Conservation (phyloP, 108 stramenopile genomes). For the Stephanodiscus minutulus region DNA sequence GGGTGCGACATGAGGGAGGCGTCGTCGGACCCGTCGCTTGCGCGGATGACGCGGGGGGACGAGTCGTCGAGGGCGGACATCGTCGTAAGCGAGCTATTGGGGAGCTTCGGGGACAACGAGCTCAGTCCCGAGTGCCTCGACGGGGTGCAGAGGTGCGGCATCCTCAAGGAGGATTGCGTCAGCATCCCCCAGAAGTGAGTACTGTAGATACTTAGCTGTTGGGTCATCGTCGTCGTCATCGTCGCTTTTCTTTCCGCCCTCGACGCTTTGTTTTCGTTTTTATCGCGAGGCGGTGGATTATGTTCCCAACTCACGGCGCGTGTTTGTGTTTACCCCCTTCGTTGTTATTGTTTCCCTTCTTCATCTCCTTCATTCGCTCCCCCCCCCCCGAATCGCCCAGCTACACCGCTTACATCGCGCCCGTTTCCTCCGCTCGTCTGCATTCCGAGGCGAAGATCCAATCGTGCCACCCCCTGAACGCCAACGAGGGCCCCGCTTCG, state of each 20-base stretch:
- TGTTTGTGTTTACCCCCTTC: not conserved
- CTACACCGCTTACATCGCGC: slow-evolving; percentile 92
- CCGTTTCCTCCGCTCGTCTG: slow-evolving; percentile 88
- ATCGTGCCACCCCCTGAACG: slow-evolving; percentile 45
- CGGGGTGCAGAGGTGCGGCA: slow-evolving; percentile 76
- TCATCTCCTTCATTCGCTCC: not conserved
- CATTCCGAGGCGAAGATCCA: slow-evolving; percentile 83
- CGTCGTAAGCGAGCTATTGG: slow-evolving; percentile 95
- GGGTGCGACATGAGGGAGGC: slow-evolving; percentile 91
- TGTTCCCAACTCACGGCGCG: slow-evolving; percentile 30
- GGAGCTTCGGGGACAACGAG: slow-evolving; percentile 98
- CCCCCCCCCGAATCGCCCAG: not conserved
- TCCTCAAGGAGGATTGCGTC: slow-evolving; percentile 70
- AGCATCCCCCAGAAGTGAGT: slow-evolving; percentile 69
- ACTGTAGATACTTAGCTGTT: not conserved
- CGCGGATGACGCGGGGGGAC: slow-evolving; percentile 33
- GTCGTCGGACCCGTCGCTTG: slow-evolving; percentile 35
- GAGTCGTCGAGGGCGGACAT: slow-evolving; percentile 71
- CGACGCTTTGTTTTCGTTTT: no score
- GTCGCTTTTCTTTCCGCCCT: no score
- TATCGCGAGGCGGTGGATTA: not conserved
- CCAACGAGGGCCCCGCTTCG: slow-evolving; percentile 54
- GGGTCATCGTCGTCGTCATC: not conserved
- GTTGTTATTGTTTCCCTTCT: not conserved
- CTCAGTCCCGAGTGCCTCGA: slow-evolving; percentile 98